Conservation (phyloP, 306 rosid species). For the Parietaria judaica region DNA sequence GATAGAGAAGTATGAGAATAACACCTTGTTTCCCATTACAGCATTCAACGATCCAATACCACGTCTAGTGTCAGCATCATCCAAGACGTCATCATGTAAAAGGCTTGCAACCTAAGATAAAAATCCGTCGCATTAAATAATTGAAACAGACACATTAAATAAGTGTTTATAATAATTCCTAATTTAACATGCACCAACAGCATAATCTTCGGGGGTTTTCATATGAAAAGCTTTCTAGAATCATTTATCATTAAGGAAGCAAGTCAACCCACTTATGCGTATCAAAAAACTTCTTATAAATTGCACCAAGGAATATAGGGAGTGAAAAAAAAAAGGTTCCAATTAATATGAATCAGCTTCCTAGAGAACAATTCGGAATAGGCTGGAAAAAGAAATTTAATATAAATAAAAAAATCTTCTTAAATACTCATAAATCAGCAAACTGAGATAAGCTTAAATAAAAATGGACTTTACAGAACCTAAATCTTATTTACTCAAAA, state of each 20-base stretch:
- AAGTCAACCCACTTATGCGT: no score
- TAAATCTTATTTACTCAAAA: background rate
- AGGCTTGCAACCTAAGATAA: constrained; percentile 85
- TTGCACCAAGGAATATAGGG: no score
- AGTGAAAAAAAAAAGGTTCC: no score
- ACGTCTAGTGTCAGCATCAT: constrained; percentile 95
- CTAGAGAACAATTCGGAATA: no score
- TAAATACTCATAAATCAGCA: no score
- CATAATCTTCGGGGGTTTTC: background rate
- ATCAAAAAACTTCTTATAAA: no score
- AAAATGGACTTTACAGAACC: no score
- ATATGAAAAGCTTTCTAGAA: background rate
- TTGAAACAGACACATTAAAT: constrained; percentile 5
- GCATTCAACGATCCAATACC: constrained; percentile 77
- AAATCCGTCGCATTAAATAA: constrained; percentile 7
- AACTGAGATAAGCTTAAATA: no score
- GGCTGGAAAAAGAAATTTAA: no score
- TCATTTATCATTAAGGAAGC: background rate
- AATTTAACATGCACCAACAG: no score
- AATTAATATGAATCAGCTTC: no score
- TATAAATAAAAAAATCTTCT: no score
- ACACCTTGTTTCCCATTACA: constrained; percentile 92
- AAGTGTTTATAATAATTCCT: background rate
- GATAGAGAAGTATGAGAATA: background rate
- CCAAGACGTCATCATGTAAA: constrained; percentile 96